phyloP scores from a whole-genome alignment of 2,329 filamentous ascomycete genomes.

The Coleophoma crateriformis region DNA sequence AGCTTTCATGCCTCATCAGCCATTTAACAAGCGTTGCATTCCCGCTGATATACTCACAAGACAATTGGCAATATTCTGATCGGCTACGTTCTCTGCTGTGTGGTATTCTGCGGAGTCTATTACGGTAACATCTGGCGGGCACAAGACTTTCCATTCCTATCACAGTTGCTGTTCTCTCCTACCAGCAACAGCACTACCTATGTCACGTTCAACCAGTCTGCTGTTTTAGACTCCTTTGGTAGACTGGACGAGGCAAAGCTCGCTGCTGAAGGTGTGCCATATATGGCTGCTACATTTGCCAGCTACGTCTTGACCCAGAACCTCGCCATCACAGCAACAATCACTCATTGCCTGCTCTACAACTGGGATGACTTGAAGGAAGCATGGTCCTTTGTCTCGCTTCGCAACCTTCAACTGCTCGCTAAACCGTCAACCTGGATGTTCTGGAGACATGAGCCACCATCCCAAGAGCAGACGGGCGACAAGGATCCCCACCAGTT shows the following conservation, averaged over 20 bases:
- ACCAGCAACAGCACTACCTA: constrained; percentile 28
- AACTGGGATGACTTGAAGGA: constrained; percentile 30
- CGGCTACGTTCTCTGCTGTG: constrained; percentile 16
- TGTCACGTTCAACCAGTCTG: constrained; percentile 34
- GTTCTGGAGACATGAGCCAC: constrained; percentile 9
- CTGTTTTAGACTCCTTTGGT: constrained; percentile 31
- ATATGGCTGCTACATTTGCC: constrained; percentile 30
- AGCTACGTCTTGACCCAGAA: constrained; percentile 34
- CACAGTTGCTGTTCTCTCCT: constrained; percentile 32
- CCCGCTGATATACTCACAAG: not conserved
- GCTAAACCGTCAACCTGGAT: constrained; percentile 6
- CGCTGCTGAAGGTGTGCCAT: constrained; percentile 31
- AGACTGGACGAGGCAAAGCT: constrained; percentile 29
- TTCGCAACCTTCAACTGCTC: constrained; percentile 7
- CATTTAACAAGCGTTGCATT: too few species aligned
- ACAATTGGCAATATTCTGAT: constrained; percentile 25
- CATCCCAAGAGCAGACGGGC: constrained; percentile 19
- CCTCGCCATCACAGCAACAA: constrained; percentile 36
- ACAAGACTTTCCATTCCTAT: constrained; percentile 33
- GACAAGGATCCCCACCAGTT: constrained; percentile 44
- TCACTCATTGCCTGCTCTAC: constrained; percentile 34
- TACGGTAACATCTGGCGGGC: constrained; percentile 35
- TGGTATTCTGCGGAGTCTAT: constrained; percentile 29
- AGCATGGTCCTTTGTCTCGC: constrained; percentile 18
- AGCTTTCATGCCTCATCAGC: too few species aligned